These are phyloP conservation scores for Epichloe amarillans DNA, from an alignment of 2,329 filamentous ascomycete genomes.

Conservation along the genomic window DNA sequence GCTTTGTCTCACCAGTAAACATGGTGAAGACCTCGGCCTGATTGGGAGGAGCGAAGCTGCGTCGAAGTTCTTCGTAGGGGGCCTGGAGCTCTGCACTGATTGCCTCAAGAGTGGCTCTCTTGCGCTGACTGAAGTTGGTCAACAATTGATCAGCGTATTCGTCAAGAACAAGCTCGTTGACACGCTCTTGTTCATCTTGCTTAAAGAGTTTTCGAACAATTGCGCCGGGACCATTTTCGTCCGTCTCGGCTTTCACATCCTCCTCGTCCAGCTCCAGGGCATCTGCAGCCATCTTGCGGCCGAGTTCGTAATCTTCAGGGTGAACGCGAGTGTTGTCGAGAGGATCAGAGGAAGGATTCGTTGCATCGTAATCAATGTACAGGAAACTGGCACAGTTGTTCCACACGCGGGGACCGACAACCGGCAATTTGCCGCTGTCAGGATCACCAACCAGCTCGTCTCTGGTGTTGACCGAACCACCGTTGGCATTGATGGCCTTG, in stretches of 20 bases:
- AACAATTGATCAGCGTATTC: conserved; percentile 95
- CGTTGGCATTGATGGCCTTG: conserved; percentile 80
- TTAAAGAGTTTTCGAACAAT: conserved; percentile 92
- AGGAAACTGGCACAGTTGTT: conserved; percentile 96
- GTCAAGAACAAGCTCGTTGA: conserved; percentile 91
- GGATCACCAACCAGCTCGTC: conserved; percentile 83
- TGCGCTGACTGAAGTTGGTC: conserved; percentile 82
- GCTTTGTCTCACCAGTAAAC: conserved; percentile 83
- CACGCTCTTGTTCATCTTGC: conserved; percentile 84
- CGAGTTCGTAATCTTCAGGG: conserved; percentile 95
- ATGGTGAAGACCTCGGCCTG: conserved; percentile 85
- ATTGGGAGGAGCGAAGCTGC: conserved; percentile 57
- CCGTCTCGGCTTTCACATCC: conserved; percentile 87
- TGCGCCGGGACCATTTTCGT: conserved; percentile 78
- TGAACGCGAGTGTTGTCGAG: conserved; percentile 95
- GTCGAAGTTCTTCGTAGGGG: conserved; percentile 87
- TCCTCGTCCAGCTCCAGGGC: conserved; percentile 94
- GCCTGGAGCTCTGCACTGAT: conserved; percentile 87
- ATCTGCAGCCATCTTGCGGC: conserved; percentile 96
- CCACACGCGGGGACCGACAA: conserved; percentile 84
- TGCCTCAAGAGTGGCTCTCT: conserved; percentile 89
- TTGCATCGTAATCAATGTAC: conserved; percentile 76
- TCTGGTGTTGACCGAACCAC: conserved; percentile 69
- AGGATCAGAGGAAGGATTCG: conserved; percentile 72
- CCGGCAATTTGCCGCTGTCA: conserved; percentile 61